A percentile compares a stretch with the other conserved stretches of the same genome.
phyloP scores from a whole-genome alignment of 164 flowering plant species.

The Vitis rupestris region DNA sequence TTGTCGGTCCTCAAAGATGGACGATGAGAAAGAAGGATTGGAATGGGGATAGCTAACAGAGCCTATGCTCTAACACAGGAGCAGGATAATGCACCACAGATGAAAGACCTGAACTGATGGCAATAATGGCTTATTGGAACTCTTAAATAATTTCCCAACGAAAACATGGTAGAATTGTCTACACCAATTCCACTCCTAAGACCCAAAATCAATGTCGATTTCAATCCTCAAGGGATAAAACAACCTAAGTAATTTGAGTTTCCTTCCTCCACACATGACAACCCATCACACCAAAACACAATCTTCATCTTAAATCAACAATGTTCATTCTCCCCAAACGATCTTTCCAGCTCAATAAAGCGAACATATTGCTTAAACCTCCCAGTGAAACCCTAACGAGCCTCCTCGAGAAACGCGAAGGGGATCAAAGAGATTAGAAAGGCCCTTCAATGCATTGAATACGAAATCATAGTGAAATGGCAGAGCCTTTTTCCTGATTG shows the following conservation, averaged over 20 bases:
- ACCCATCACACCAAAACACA: background rate
- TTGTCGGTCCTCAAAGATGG: conserved; percentile 28
- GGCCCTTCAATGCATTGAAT: conserved; percentile 38
- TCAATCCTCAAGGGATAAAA: background rate
- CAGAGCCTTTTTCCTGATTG: conserved; percentile 1
- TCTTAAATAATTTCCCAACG: conserved; percentile 48
- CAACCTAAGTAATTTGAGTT: background rate
- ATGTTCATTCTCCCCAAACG: background rate
- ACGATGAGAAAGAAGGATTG: conserved; percentile 31
- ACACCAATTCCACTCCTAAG: background rate
- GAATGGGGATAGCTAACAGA: conserved; percentile 34
- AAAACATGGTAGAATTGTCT: conserved; percentile 32
- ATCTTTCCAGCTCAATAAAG: background rate
- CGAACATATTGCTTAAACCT: background rate
- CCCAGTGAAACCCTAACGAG: conserved; percentile 15
- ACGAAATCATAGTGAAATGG: conserved; percentile 26
- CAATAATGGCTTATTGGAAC: conserved; percentile 51
- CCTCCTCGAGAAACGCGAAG: conserved; percentile 15
- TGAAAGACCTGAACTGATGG: conserved; percentile 26
- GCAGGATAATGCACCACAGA: conserved; percentile 18
- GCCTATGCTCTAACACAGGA: conserved; percentile 13
- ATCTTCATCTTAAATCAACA: background rate
- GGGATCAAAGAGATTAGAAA: background rate
- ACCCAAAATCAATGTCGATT: background rate
- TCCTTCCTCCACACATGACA: background rate